Evolutionary conservation across 1,284 basidiomycete genomes (phyloP).

Genomic region (Cryptococcus sp.): DNA sequence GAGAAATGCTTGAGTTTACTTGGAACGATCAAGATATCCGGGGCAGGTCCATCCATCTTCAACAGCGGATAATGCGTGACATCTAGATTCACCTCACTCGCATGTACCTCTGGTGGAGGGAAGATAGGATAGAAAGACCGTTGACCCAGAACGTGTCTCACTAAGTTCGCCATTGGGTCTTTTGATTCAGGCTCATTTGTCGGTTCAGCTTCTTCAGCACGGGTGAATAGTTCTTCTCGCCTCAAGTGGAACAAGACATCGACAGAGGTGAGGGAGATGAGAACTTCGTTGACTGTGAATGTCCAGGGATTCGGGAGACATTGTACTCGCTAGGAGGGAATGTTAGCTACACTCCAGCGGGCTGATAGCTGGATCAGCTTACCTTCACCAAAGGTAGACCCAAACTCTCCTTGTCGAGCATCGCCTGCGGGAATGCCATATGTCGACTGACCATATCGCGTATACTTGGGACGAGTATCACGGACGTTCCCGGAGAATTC

Average conservation of each 20-base stretch:
- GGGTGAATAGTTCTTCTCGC: slow-evolving; percentile 74
- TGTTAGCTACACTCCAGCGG: neutral
- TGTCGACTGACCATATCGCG: slow-evolving; percentile 75
- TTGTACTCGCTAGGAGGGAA: slow-evolving; percentile 60
- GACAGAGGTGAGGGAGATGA: slow-evolving; percentile 71
- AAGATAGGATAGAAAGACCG: slow-evolving; percentile 94
- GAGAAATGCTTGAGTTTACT: slow-evolving; percentile 79
- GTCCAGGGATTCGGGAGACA: slow-evolving; percentile 80
- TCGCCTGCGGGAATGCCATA: slow-evolving; percentile 80
- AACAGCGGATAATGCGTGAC: slow-evolving; percentile 60
- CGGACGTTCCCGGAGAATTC: slow-evolving; percentile 61
- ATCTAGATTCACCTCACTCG: slow-evolving; percentile 79
- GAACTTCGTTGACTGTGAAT: slow-evolving; percentile 78
- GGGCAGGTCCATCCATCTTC: slow-evolving; percentile 51
- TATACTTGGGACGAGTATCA: slow-evolving; percentile 75
- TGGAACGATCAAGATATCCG: slow-evolving; percentile 79
- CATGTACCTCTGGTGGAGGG: slow-evolving; percentile 69
- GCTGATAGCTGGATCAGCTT: neutral
- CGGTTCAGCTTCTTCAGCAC: slow-evolving; percentile 62
- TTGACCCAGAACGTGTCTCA: slow-evolving; percentile 78
- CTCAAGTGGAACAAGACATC: slow-evolving; percentile 86
- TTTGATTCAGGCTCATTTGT: slow-evolving; percentile 42
- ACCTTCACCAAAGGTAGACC: slow-evolving; percentile 47
- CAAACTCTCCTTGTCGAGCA: slow-evolving; percentile 54
- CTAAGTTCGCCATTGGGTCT: slow-evolving; percentile 73